Evolutionary conservation across 208 protist genomes (phyloP), one percentile per base, ranked within the genome.

Genomic region (Trypanosoma mega): DNA sequence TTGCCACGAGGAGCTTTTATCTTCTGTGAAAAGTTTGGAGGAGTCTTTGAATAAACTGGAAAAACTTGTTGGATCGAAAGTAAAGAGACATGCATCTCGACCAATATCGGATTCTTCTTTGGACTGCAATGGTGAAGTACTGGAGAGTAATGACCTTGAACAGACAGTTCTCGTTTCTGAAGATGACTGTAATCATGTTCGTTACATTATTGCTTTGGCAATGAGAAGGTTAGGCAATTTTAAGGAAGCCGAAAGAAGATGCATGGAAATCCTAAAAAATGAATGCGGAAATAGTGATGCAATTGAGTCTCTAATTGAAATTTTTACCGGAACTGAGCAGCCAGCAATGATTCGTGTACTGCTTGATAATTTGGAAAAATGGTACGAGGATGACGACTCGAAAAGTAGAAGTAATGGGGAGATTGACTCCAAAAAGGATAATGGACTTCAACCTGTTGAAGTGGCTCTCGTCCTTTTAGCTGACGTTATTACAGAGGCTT

Each of bases 231-330:
- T 90, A 12, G 56, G 59, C 12, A 46, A 75, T 27, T 86, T 67
- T 62, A 70, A 79, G 2, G 53, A 53, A 52, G 75, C 80, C 41
- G 78, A 89, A 63, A 36, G 5, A 23, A 37, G 75, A 3, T 41
- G 71, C 23, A 76, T 78, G 62, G 71, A 55, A 23, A 81, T 93
- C 49, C 52, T 93, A 24, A 52, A 31, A 27, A 46, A 59, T 20
- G 74, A 90, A 54, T 54, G 74, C 37, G 37, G 54, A 21, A 82
- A 80, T 33, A 74, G 83, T 50, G 86, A 93, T 41, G 80, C 86
- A 18, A 49, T 90, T 3, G 82, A 93, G 57, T 85, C 58, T 34
- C 73, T 93, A 44, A 63, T 93, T 53, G 86, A 92, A 63, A 68
- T 92, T 53, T 78, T 81, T 67, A 80, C 70, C 20, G 81, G 81